Conservation (phyloP, 169 alveolate genomes). For the Theileria equi region DNA sequence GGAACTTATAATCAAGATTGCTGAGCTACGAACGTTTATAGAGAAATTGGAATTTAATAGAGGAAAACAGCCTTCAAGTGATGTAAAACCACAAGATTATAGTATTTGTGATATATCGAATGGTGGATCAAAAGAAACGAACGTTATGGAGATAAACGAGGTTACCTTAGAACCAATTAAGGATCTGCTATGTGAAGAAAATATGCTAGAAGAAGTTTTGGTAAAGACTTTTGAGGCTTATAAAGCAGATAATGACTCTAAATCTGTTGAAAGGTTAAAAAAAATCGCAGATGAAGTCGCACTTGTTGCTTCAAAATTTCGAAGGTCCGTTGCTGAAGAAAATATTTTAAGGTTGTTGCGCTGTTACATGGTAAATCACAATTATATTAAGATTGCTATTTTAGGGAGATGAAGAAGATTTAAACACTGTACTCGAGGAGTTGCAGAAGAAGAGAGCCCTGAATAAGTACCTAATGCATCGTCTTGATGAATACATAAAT, state of each 20-base stretch:
- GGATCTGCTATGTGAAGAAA: slow-evolving; percentile 58
- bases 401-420: slow-evolving; percentile 38
- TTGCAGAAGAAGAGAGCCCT: slow-evolving; percentile 40
- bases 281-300: slow-evolving; percentile 49
- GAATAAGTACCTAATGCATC: slow-evolving; percentile 44
- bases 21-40: slow-evolving; percentile 45
- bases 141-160: slow-evolving; percentile 43
- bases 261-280: slow-evolving; percentile 28
- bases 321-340: slow-evolving; percentile 43
- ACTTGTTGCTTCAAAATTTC: slow-evolving; percentile 46
- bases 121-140: neutral
- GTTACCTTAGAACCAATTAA: slow-evolving; percentile 42
- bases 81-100: neutral
- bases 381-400: neutral
- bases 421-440: slow-evolving; percentile 53
- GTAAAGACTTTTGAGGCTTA: slow-evolving; percentile 54
- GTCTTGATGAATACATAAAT: slow-evolving; percentile 56
- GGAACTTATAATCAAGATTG: slow-evolving; percentile 50
- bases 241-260: slow-evolving; percentile 22
- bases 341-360: slow-evolving; percentile 36
- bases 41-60: slow-evolving; percentile 49
- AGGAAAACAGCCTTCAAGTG: slow-evolving; percentile 25
- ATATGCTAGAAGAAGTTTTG: slow-evolving; percentile 58
- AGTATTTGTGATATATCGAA: neutral
- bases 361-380: slow-evolving; percentile 48